phyloP scores from a whole-genome alignment of 2,329 filamentous ascomycete genomes.

The Xylariaceae sp. region DNA sequence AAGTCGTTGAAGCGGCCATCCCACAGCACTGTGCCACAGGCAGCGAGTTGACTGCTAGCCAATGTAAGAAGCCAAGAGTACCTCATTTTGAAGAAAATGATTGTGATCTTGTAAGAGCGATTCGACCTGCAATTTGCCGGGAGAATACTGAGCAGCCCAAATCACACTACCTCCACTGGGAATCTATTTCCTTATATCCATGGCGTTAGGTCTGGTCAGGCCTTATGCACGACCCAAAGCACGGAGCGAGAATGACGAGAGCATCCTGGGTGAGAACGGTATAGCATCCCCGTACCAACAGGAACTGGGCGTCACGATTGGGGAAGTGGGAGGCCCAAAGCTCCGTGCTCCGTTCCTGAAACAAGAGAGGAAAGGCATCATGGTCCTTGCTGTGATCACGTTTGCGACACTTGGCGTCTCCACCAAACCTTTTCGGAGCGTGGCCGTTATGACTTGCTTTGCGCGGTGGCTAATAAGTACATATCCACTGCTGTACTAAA shows the following conservation, averaged over 20 bases:
- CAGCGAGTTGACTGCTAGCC: constrained; percentile 23
- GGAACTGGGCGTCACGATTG: neutral
- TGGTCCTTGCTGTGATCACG: constrained; percentile 2
- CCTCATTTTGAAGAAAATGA: constrained; percentile 19
- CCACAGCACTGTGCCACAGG: constrained; percentile 48
- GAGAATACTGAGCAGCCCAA: neutral
- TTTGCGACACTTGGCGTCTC: constrained; percentile 10
- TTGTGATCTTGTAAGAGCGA: neutral
- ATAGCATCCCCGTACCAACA: neutral
- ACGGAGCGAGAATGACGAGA: constrained; percentile 1
- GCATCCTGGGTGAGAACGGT: neutral
- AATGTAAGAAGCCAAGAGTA: constrained; percentile 17
- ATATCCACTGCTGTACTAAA: too few relatives aligned
- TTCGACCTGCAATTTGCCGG: neutral
- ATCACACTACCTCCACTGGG: too few relatives aligned
- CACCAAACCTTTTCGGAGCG: constrained; percentile 6
- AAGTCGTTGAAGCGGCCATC: constrained; percentile 55
- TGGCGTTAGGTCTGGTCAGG: neutral
- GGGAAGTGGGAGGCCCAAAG: constrained; percentile 5
- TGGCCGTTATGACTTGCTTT: neutral
- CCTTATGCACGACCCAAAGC: neutral
- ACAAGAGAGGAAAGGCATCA: constrained; percentile 11
- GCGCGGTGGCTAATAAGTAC: constrained; percentile 7
- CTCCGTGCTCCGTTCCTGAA: constrained; percentile 20
- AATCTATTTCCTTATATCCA: neutral